Evolutionary conservation across 768 basidiomycete species (phyloP).

Genomic region (Paxillus ammoniavirescens): DNA sequence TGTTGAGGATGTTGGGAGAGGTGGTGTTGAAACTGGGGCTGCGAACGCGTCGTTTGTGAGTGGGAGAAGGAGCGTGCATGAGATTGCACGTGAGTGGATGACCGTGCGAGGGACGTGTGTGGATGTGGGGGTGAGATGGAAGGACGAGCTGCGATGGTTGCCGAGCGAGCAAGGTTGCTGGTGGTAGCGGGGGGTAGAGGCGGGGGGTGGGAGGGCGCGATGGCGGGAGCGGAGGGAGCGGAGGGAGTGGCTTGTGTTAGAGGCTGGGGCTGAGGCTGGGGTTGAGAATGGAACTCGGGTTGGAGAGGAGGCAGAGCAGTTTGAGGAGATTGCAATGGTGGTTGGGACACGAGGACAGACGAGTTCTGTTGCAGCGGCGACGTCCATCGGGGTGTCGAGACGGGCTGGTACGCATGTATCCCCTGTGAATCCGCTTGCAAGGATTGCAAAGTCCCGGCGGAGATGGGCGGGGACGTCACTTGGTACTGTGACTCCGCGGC

Average conservation of each 20-base stretch:
- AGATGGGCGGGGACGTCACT: slow-evolving; percentile 10
- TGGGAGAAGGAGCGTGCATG: slow-evolving; percentile 10
- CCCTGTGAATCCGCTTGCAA: slow-evolving; percentile 9
- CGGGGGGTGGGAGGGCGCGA: not conserved
- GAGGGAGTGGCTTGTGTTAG: slow-evolving; percentile 16
- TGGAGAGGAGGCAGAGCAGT: slow-evolving; percentile 1
- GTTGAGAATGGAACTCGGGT: slow-evolving; percentile 15
- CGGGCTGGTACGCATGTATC: slow-evolving; percentile 18
- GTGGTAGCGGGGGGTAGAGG: slow-evolving; percentile 20
- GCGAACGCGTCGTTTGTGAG: not conserved
- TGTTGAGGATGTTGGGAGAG: not conserved
- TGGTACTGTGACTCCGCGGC: slow-evolving; percentile 9
- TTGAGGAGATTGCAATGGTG: slow-evolving; percentile 8
- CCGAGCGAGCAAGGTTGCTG: slow-evolving; percentile 24
- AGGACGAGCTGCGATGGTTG: slow-evolving; percentile 26
- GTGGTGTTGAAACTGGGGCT: slow-evolving; percentile 1
- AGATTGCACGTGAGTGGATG: slow-evolving; percentile 8
- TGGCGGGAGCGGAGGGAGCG: slow-evolving; percentile 10
- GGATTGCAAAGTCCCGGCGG: slow-evolving; percentile 11
- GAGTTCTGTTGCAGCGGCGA: slow-evolving; percentile 5
- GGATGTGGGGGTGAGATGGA: slow-evolving; percentile 16
- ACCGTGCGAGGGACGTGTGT: slow-evolving; percentile 22
- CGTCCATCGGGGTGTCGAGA: slow-evolving; percentile 17
- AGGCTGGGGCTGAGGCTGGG: slow-evolving; percentile 25
- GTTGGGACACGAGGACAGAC: slow-evolving; percentile 13